Percentiles rank a stretch among this genome's conserved stretches.
These are phyloP conservation scores for Cokeromyces recurvatus DNA, from an alignment of 371 early-diverging fungal species.

Conservation along the genomic window DNA sequence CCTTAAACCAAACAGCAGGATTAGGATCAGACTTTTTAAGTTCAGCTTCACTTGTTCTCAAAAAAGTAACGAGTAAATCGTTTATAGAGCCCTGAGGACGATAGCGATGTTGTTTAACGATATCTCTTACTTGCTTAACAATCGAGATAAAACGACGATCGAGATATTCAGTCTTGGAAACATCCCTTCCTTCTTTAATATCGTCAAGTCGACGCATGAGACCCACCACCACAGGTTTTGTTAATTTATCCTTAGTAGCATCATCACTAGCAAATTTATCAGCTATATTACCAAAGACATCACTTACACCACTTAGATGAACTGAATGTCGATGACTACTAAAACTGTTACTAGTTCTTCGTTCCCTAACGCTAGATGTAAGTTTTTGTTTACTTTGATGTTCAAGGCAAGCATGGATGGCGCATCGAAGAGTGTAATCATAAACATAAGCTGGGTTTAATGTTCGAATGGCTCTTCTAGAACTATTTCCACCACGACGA, in stretches of 20 bases:
- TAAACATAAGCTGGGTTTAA: conserved; percentile 29
- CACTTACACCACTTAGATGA: conserved; percentile 22
- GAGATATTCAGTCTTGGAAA: conserved; percentile 23
- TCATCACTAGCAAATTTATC: conserved; percentile 27
- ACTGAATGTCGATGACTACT: conserved; percentile 22
- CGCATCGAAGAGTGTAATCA: conserved; percentile 37
- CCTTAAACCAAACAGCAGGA: conserved; percentile 32
- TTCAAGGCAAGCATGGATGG: conserved; percentile 34
- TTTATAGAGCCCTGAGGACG: conserved; percentile 32
- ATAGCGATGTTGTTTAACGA: conserved; percentile 27
- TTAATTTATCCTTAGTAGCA: conserved; percentile 24
- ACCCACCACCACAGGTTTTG: conserved; percentile 27
- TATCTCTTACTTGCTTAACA: conserved; percentile 19
- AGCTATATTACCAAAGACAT: conserved; percentile 28
- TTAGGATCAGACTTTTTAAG: conserved; percentile 30
- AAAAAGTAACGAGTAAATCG: conserved; percentile 31
- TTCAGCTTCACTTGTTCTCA: conserved; percentile 31
- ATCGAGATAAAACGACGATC: conserved; percentile 26
- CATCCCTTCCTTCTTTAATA: conserved; percentile 29
- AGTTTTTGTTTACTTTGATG: conserved; percentile 16
- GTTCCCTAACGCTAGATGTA: conserved; percentile 9
- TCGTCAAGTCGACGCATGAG: conserved; percentile 30
- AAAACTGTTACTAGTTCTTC: no score
- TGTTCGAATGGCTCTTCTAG: conserved; percentile 20
- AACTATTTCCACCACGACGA: conserved; percentile 23